phyloP scores from a whole-genome alignment of 805 yeast genomes.

The Teunomyces tritomae region DNA sequence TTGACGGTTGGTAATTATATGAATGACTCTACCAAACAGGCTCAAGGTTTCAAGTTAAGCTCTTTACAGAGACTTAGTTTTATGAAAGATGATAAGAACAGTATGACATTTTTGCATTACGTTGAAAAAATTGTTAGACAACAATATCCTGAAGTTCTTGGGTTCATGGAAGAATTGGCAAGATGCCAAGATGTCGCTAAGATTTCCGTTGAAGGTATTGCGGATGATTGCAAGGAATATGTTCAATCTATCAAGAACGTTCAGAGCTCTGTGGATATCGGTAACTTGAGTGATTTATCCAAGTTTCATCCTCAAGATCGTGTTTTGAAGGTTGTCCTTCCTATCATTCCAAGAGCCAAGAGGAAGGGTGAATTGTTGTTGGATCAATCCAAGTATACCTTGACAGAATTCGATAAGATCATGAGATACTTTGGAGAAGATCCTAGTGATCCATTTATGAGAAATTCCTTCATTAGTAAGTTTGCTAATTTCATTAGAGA shows the following conservation, averaged over 20 bases:
- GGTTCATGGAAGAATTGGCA: conserved; percentile 58
- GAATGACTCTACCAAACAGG: conserved; percentile 69
- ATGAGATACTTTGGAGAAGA: conserved; percentile 76
- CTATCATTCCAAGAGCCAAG: conserved; percentile 54
- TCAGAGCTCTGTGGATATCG: conserved; percentile 53
- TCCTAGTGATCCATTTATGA: conserved; percentile 50
- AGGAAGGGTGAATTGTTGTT: conserved; percentile 48
- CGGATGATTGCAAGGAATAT: conserved; percentile 57
- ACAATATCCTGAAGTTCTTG: conserved; percentile 62
- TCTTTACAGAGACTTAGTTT: conserved; percentile 69
- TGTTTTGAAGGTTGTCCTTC: conserved; percentile 52
- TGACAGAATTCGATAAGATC: conserved; percentile 51
- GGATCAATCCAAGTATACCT: conserved; percentile 50
- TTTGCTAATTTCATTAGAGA: conserved; percentile 59
- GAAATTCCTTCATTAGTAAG: conserved; percentile 60
- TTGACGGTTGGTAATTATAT: conserved; percentile 75
- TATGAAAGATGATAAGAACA: conserved; percentile 67
- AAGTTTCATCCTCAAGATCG: conserved; percentile 67
- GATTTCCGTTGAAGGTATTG: conserved; percentile 60
- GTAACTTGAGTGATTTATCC: conserved; percentile 61
- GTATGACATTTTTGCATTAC: conserved; percentile 70
- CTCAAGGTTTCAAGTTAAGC: conserved; percentile 66
- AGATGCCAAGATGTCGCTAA: conserved; percentile 55
- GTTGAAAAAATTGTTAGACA: conserved; percentile 66
- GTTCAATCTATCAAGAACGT: conserved; percentile 49